Evolutionary conservation across 169 alveolate species (phyloP).

Genomic region (Babesia caballi): DNA sequence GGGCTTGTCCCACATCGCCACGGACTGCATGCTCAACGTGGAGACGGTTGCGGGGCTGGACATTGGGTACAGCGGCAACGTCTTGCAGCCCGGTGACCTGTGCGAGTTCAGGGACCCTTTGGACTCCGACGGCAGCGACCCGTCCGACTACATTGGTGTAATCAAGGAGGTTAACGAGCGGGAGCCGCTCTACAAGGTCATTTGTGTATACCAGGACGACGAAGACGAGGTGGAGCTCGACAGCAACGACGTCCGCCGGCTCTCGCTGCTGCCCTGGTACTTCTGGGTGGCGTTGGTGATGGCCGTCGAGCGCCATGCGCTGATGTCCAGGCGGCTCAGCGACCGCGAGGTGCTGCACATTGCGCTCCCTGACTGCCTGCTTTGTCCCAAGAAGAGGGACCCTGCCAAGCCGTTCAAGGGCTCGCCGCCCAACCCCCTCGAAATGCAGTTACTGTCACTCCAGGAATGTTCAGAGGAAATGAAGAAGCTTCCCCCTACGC

Average conservation of each 20-base stretch:
- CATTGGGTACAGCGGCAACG: slow-evolving; percentile 34
- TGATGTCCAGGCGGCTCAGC: slow-evolving; percentile 3
- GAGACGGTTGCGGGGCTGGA: slow-evolving; percentile 44
- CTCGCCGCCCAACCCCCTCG: slow-evolving; percentile 57
- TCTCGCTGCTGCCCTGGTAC: slow-evolving; percentile 50
- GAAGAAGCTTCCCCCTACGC: background rate
- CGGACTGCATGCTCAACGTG: background rate
- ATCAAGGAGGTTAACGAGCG: slow-evolving; percentile 15
- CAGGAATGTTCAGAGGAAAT: background rate
- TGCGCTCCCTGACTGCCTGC: background rate
- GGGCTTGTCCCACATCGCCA: background rate
- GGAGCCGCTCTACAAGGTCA: slow-evolving; percentile 52
- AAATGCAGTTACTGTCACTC: slow-evolving; percentile 31
- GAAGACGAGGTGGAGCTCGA: slow-evolving; percentile 34
- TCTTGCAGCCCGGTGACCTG: slow-evolving; percentile 51
- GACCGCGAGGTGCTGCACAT: background rate
- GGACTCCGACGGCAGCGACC: slow-evolving; percentile 53
- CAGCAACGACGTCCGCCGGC: slow-evolving; percentile 49
- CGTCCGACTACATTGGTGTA: slow-evolving; percentile 56
- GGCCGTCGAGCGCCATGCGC: slow-evolving; percentile 12
- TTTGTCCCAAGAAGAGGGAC: slow-evolving; percentile 25
- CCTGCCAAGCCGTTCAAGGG: background rate
- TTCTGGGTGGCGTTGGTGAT: slow-evolving; percentile 45
- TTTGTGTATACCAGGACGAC: slow-evolving; percentile 54
- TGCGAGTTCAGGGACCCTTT: slow-evolving; percentile 68